Evolutionary conservation across 768 basidiomycete genomes (phyloP).

Genomic region (Pleurotus djamor): DNA sequence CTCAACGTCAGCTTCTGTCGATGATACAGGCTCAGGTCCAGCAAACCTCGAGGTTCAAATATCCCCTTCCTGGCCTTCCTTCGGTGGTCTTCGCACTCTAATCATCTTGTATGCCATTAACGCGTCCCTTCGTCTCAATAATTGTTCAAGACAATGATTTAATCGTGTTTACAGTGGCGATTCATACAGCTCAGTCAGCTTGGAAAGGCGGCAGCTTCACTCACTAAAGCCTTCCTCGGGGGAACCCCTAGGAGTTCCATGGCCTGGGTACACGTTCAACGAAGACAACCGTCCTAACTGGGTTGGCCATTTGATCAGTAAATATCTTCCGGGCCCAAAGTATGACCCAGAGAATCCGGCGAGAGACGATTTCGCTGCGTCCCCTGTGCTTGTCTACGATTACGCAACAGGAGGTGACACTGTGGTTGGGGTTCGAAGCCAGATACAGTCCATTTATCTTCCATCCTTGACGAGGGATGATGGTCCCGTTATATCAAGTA

Average conservation of each 20-base stretch:
- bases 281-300: conserved; percentile 53
- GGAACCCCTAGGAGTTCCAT: conserved; percentile 46
- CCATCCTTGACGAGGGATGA: conserved; percentile 27
- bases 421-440: conserved; percentile 35
- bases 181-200: conserved; percentile 50
- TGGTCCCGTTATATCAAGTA: conserved; percentile 38
- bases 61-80: background rate
- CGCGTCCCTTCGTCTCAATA: background rate
- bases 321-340: conserved; percentile 33
- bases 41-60: background rate
- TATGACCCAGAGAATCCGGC: conserved; percentile 26
- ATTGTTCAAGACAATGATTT: background rate
- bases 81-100: background rate
- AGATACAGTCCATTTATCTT: conserved; percentile 38
- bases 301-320: conserved; percentile 57
- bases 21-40: background rate
- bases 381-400: conserved; percentile 50
- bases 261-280: conserved; percentile 47
- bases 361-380: conserved; percentile 23
- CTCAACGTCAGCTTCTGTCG: no score
- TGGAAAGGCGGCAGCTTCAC: conserved; percentile 9
- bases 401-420: conserved; percentile 56
- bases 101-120: background rate
- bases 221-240: conserved; percentile 31
- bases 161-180: conserved; percentile 45